A percentile compares a stretch with the other conserved stretches of the same genome.
Conservation (phyloP, 2,329 filamentous ascomycete genomes). For the Ambrosiella cleistominuta region DNA sequence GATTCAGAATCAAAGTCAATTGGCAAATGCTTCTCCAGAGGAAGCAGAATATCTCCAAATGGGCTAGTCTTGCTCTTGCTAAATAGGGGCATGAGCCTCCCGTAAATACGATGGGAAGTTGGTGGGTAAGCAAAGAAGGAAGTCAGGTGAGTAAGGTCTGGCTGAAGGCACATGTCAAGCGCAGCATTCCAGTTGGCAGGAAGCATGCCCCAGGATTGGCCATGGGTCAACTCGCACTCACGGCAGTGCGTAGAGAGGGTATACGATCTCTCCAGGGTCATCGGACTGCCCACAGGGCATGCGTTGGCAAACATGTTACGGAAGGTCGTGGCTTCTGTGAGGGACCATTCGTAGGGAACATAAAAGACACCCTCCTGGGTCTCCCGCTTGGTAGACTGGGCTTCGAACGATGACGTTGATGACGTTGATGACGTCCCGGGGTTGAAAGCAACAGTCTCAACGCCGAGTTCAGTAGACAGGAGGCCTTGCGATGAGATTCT, state of each 20-base stretch:
- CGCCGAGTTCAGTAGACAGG: not conserved
- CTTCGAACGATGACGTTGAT: not conserved
- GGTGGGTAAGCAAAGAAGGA: constrained; percentile 48
- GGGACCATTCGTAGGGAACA: constrained; percentile 4
- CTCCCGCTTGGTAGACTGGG: not conserved
- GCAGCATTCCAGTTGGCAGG: constrained; percentile 47
- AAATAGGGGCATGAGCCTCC: constrained; percentile 55
- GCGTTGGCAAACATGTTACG: constrained; percentile 29
- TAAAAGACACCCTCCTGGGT: not conserved
- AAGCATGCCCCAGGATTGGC: constrained; percentile 42
- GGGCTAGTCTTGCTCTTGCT: constrained; percentile 54
- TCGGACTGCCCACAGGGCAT: constrained; percentile 45
- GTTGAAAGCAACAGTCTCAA: not conserved
- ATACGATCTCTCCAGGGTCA: constrained; percentile 1
- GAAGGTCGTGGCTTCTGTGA: constrained; percentile 17
- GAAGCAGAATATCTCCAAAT: constrained; percentile 63
- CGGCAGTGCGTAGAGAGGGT: constrained; percentile 6
- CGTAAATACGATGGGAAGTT: constrained; percentile 40
- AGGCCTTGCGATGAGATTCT: not conserved
- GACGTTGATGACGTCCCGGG: not conserved
- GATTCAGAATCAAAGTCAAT: constrained; percentile 23
- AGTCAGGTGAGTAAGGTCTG: constrained; percentile 56
- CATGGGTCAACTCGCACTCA: constrained; percentile 23
- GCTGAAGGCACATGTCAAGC: constrained; percentile 56
- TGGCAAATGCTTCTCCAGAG: constrained; percentile 23